phyloP scores from a whole-genome alignment of 2,329 filamentous ascomycete genomes.

The Aspergillus tubingensis region DNA sequence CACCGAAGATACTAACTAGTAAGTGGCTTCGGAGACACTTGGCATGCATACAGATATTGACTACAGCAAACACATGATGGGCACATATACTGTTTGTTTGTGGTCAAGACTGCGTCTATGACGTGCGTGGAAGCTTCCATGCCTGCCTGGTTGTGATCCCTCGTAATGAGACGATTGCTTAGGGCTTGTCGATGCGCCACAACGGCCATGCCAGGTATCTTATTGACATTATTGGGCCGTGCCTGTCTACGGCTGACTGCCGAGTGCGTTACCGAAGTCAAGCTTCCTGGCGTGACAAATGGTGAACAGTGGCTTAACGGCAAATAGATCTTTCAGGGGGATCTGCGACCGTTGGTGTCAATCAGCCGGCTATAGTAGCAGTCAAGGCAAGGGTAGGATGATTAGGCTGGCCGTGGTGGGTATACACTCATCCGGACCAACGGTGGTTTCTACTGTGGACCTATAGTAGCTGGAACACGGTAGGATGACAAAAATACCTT shows the following conservation, averaged over 20 bases:
- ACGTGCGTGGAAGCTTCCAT: neutral
- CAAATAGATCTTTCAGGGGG: neutral
- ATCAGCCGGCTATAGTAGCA: neutral
- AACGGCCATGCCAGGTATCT: neutral
- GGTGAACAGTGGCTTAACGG: neutral
- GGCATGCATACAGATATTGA: neutral
- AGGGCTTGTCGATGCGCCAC: neutral
- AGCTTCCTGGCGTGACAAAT: neutral
- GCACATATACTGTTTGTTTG: neutral
- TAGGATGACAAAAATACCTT: too few species aligned
- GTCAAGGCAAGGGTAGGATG: too few species aligned
- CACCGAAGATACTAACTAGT: neutral
- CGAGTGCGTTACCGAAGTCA: neutral
- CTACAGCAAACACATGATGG: neutral
- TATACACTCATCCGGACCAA: neutral
- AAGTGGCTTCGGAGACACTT: neutral
- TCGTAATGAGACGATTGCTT: neutral
- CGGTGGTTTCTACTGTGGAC: too few species aligned
- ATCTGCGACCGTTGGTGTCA: slow-evolving; percentile 1
- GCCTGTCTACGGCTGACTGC: neutral
- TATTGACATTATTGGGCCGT: neutral
- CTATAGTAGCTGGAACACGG: too few species aligned
- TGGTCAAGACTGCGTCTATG: neutral
- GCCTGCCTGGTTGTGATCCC: neutral
- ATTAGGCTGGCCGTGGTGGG: neutral